These are phyloP conservation scores for Verticillium dahliae DNA, from an alignment of 2,329 filamentous ascomycete species.

Conservation along the genomic window DNA sequence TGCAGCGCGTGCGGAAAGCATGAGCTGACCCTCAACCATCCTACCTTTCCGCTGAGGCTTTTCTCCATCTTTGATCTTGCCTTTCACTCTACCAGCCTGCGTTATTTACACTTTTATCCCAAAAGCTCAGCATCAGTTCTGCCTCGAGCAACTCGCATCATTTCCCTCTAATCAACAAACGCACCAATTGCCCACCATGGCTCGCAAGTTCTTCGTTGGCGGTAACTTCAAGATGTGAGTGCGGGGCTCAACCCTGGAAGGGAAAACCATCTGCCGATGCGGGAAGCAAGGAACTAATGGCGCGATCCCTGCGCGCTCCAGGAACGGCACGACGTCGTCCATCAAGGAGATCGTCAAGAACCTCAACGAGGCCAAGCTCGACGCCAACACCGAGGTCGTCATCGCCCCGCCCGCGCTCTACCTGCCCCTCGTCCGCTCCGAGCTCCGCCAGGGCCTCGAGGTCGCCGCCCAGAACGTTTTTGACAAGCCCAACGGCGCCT, in stretches of 20 bases:
- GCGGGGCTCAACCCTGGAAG: neutral
- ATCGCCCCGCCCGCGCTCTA: conserved; percentile 87
- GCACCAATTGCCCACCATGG: conserved; percentile 56
- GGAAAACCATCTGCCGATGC: neutral
- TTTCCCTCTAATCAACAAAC: conserved; percentile 9
- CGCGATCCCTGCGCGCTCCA: conserved; percentile 27
- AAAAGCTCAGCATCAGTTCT: neutral
- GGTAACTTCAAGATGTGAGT: conserved; percentile 99
- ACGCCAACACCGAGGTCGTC: conserved; percentile 81
- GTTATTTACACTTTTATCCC: conserved; percentile 9
- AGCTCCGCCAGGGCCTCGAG: conserved; percentile 68
- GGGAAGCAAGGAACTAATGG: neutral
- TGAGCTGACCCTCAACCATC: conserved; percentile 1
- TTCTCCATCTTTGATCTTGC: conserved; percentile 5
- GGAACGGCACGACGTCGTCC: conserved; percentile 88
- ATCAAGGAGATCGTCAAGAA: conserved; percentile 87
- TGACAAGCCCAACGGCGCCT: conserved; percentile 94
- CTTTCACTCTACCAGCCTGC: conserved; percentile 3
- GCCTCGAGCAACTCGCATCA: conserved; percentile 1
- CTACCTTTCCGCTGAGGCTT: conserved; percentile 10
- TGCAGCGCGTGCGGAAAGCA: neutral
- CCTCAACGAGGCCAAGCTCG: conserved; percentile 79
- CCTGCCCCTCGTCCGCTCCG: conserved; percentile 78
- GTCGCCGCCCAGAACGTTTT: conserved; percentile 96
- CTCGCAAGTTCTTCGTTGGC: conserved; percentile 94